phyloP scores from a whole-genome alignment of 352 stramenopile species.

The Phytophthora citrophthora region DNA sequence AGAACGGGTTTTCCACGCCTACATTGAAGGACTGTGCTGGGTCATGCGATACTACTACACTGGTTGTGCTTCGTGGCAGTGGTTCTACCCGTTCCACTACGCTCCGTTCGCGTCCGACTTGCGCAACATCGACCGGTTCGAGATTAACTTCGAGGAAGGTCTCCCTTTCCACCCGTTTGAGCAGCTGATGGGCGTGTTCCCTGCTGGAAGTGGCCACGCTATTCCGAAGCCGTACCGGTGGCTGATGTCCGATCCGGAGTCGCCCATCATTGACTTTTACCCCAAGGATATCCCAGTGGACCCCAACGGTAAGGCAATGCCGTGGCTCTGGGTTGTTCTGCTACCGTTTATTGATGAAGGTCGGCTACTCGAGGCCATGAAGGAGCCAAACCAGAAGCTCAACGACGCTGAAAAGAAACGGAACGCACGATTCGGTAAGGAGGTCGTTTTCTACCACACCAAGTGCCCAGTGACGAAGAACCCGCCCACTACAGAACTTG shows the following conservation, averaged over 20 bases:
- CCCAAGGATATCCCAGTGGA: conserved; percentile 96
- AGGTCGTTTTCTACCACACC: conserved; percentile 86
- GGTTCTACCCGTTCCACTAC: conserved; percentile 99
- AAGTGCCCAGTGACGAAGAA: conserved; percentile 59
- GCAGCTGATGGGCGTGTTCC: conserved; percentile 99
- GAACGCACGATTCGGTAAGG: conserved; percentile 83
- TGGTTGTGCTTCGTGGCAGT: conserved; percentile 98
- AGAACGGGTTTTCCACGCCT: conserved; percentile 93
- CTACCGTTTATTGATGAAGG: conserved; percentile 99
- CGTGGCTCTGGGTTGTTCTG: conserved; percentile 99
- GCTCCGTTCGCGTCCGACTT: conserved; percentile 94
- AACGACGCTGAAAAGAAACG: conserved; percentile 82
- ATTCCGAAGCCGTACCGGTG: conserved; percentile 94
- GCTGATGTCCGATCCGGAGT: conserved; percentile 96
- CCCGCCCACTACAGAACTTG: conserved; percentile 47
- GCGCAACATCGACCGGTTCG: conserved; percentile 86
- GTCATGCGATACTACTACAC: conserved; percentile 99
- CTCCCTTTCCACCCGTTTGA: conserved; percentile 97
- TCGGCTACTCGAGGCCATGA: conserved; percentile 92
- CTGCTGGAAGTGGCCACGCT: conserved; percentile 92
- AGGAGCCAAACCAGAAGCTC: conserved; percentile 64
- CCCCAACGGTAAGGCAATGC: conserved; percentile 98
- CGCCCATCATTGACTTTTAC: conserved; percentile 98
- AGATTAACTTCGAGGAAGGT: conserved; percentile 95
- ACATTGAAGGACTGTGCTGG: conserved; percentile 99